Percentiles rank a stretch among this genome's conserved stretches.
phyloP scores from a whole-genome alignment of 2,329 filamentous ascomycete species.

The Calonectria ilicicola region DNA sequence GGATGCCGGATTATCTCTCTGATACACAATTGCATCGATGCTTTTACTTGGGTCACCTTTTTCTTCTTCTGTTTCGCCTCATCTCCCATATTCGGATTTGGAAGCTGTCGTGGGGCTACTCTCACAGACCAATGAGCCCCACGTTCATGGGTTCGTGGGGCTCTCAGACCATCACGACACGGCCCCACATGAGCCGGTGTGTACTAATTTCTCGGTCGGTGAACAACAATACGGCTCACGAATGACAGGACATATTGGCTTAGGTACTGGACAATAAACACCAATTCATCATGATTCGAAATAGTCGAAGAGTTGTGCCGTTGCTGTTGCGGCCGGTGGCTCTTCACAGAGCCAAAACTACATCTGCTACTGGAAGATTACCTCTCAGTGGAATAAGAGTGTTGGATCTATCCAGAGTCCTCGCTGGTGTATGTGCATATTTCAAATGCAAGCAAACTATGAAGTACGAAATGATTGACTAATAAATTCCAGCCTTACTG shows the following conservation, averaged over 20 bases:
- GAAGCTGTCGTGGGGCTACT: not conserved
- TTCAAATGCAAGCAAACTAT: not conserved
- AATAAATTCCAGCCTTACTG: not conserved
- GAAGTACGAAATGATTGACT: not conserved
- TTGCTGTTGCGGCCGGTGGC: not conserved
- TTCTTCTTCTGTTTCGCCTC: not conserved
- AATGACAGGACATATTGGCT: not conserved
- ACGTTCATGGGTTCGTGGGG: not conserved
- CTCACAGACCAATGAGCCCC: not conserved
- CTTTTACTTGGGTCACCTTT: not conserved
- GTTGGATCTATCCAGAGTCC: not conserved
- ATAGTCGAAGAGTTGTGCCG: not conserved
- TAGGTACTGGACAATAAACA: not conserved
- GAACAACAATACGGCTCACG: not conserved
- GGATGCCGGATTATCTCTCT: too few species aligned
- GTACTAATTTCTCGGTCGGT: not conserved
- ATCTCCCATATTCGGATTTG: not conserved
- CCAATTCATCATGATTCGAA: not conserved
- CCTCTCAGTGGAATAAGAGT: not conserved
- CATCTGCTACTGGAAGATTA: not conserved
- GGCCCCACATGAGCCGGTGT: not conserved
- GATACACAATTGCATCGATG: too few species aligned
- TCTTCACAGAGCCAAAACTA: not conserved
- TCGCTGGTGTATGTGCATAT: not conserved
- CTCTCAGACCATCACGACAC: not conserved